Evolutionary conservation across 2,329 filamentous ascomycete genomes (phyloP), one percentile per base, ranked within the genome.

Genomic region (Penicillium brasilianum): DNA sequence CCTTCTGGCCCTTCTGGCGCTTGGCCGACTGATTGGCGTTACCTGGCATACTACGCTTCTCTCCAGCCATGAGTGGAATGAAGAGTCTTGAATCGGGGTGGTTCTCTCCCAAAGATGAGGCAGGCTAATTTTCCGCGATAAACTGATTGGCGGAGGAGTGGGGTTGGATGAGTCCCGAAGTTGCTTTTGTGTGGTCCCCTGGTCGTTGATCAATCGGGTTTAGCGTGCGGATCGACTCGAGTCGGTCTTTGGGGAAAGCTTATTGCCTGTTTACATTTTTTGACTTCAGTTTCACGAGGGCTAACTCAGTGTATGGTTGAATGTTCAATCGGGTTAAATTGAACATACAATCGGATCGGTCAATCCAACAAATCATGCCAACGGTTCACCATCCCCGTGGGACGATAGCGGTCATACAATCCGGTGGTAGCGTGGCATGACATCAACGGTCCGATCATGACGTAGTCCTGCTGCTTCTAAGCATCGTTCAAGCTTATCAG

Each of bases 41-140:
- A 52, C 63, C 68, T 18, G 74, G 61, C 72, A 76, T 76, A 46
- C 64, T 64, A 70, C 75, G 66, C 63, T 77, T 77, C 30, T 60
- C 72, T 32, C 64, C 67, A 44, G 71, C 65, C 71, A 75, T 75
- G 52, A 41, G 50, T 34, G 36, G 34, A 20, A 14, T 28, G n/a
- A 52, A 41, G 20, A 30, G 50, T 41, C 50, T 41, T 3, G 16
- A 25, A 39, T 10, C 4, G 20, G 44, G n/a, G n/a, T 7, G 9
- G n/a, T 34, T 37, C 30, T 51, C 32, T 51, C n/a, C 25, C 22
- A 48, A 18, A 48, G 36, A 41, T 25, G 43, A 25, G 36, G 18
- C 34, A 28, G 44, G 43, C 37, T 50, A 49, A 59, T 36, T 44
- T 44, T 53, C 25, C 32, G 25, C 52, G 36, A 55, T 59, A 50